Evolutionary conservation across 2,329 filamentous ascomycete genomes (phyloP), one percentile per base, ranked within the genome.

Genomic region (Talaromyces rugulosus): DNA sequence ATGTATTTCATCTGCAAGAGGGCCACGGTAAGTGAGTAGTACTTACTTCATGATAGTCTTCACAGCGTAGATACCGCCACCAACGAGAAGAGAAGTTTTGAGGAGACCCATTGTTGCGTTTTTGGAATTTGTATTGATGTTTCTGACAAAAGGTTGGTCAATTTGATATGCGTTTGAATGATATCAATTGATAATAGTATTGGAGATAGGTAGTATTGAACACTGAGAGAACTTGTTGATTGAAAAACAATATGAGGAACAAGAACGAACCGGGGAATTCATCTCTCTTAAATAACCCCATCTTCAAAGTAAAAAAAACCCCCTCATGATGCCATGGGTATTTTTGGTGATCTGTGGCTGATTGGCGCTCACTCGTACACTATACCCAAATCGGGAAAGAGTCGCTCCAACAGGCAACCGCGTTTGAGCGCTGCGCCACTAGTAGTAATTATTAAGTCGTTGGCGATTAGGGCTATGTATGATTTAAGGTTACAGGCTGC

Each of bases 41-140:
- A 16, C 42, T 16, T 31, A 53, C 50, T 53, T 53, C 28, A 53
- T 53, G 12, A 53, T 53, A 16, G 11, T 16, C 16, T 53, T 53
- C 28, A 23, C 5, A 7, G 50, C 50, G 50, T 53, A 53, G 30
- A 53, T 2, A 31, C 50, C 34, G 16, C 50, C 56, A 54, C 50
- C 56, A 3, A 56, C 30, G 23, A 62, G 18, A 23, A 62, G 51
- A 30, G 56, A 47, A 31, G 60, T 36, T 58, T 53, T 62, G 16
- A 62, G 50, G n/a, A 62, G 47, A 42, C 56, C 56, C 60, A 62
- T 62, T 6, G 11, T 54, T 47, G 27, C 16, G 18, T n/a, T 44
- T 36, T 36, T 36, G 4, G 34, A 36, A 14, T 14, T 33, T 33
- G 31, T 34, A 3, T 34, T 14, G 14, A 14, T 16, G 12, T 16